These are phyloP conservation scores for Calendula officinalis DNA, from an alignment of 129 eudicot species.

Conservation along the genomic window DNA sequence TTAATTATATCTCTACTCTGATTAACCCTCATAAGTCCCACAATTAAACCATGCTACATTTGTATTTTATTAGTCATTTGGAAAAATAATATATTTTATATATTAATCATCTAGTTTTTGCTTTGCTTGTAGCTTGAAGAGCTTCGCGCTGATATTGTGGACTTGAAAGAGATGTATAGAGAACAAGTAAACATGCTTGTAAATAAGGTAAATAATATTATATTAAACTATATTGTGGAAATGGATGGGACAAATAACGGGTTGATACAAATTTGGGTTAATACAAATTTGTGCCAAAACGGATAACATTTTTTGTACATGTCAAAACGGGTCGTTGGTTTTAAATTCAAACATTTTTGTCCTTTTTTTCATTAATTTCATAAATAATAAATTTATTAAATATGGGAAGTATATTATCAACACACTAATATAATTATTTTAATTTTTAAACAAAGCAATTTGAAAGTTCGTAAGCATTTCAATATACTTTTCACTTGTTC, in stretches of 20 bases:
- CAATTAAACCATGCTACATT: background rate
- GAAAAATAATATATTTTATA: background rate
- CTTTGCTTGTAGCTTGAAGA: slow-evolving; percentile 71
- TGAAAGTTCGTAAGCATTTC: background rate
- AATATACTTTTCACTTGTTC: background rate
- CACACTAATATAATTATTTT: background rate
- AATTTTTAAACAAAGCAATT: background rate
- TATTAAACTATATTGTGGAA: slow-evolving; percentile 9
- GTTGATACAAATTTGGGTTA: background rate
- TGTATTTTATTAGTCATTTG: background rate
- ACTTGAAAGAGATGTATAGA: slow-evolving; percentile 52
- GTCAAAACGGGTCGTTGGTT: background rate
- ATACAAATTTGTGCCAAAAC: background rate
- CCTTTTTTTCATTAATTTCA: background rate
- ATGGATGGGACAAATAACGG: background rate
- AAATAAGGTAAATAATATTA: slow-evolving; percentile 41
- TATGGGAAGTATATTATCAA: background rate
- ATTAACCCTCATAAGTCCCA: background rate
- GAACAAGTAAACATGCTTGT: slow-evolving; percentile 51
- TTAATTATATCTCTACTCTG: too few relatives aligned
- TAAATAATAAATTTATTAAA: background rate
- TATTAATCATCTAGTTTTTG: slow-evolving; percentile 1
- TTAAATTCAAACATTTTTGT: background rate
- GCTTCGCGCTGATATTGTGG: slow-evolving; percentile 87
- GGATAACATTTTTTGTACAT: background rate